Conservation (phyloP, 2,329 filamentous ascomycete species). For the Fusarium mundagurra region DNA sequence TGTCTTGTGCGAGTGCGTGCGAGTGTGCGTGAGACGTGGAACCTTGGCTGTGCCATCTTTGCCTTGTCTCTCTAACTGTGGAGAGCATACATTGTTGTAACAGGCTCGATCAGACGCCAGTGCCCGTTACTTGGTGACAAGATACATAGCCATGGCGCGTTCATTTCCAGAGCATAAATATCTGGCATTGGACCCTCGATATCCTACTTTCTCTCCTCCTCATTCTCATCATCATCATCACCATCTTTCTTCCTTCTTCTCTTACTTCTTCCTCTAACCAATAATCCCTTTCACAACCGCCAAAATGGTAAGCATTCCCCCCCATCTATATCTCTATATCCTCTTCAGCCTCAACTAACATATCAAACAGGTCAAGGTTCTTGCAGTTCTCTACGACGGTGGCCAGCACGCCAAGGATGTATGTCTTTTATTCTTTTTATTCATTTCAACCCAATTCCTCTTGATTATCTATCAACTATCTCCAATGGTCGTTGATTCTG, state of each 20-base stretch:
- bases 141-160: constrained; percentile 23
- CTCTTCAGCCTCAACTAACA: constrained; percentile 34
- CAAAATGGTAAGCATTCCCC: constrained; percentile 42
- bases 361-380: constrained; percentile 83
- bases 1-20: constrained; percentile 8
- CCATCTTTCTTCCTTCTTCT: constrained; percentile 31
- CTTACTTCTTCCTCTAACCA: constrained; percentile 23
- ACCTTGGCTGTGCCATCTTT: constrained; percentile 27
- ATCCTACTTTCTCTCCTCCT: constrained; percentile 18
- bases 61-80: not conserved
- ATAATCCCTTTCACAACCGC: constrained; percentile 33
- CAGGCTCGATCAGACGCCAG: constrained; percentile 19
- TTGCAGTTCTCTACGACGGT: constrained; percentile 93
- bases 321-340: not conserved
- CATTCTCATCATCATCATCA: constrained; percentile 35
- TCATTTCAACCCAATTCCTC: not conserved
- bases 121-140: constrained; percentile 23
- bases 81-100: constrained; percentile 16
- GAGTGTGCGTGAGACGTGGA: constrained; percentile 31
- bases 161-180: constrained; percentile 41
- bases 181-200: constrained; percentile 31
- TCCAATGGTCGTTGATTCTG: constrained; percentile 19
- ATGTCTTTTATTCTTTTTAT: constrained; percentile 46
- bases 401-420: constrained; percentile 88
- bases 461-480: constrained; percentile 1